phyloP scores from a whole-genome alignment of 2,329 filamentous ascomycete genomes.

The Fusarium sp. region DNA sequence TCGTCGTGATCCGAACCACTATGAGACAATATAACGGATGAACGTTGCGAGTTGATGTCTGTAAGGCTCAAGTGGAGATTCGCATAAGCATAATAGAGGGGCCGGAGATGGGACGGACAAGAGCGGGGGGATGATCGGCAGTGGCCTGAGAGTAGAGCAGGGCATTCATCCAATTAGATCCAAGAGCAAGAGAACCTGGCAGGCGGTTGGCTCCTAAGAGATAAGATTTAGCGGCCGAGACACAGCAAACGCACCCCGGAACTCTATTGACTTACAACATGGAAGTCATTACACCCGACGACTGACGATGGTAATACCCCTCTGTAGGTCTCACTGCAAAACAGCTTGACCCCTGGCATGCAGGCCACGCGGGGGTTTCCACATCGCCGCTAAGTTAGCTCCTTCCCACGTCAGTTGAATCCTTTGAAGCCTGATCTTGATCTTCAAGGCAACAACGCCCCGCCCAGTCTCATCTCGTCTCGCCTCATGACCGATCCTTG shows the following conservation, averaged over 20 bases:
- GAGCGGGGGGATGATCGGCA: slow-evolving; percentile 14
- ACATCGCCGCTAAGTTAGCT: not conserved
- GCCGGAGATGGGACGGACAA: slow-evolving; percentile 30
- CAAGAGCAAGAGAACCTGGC: not conserved
- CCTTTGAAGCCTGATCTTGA: slow-evolving; percentile 15
- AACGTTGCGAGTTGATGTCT: slow-evolving; percentile 12
- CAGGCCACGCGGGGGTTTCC: slow-evolving; percentile 1
- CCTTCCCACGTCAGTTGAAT: slow-evolving; percentile 10
- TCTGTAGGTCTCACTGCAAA: not conserved
- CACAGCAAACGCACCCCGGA: slow-evolving; percentile 21
- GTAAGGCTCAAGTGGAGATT: slow-evolving; percentile 15
- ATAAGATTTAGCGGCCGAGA: slow-evolving; percentile 40
- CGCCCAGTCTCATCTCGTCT: slow-evolving; percentile 11
- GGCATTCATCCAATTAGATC: slow-evolving; percentile 5
- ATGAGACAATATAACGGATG: slow-evolving; percentile 8
- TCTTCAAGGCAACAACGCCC: not conserved
- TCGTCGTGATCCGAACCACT: slow-evolving; percentile 5
- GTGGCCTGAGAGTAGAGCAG: not conserved
- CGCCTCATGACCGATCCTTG: slow-evolving; percentile 23
- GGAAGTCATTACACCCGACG: not conserved
- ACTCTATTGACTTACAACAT: slow-evolving; percentile 23
- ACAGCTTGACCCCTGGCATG: slow-evolving; percentile 9
- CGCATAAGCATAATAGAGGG: slow-evolving; percentile 8
- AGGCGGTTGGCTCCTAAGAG: slow-evolving; percentile 1
- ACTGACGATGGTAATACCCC: not conserved